These are phyloP conservation scores for Nadsonia commutata DNA, from an alignment of 1,139 yeast species.

Conservation along the genomic window DNA sequence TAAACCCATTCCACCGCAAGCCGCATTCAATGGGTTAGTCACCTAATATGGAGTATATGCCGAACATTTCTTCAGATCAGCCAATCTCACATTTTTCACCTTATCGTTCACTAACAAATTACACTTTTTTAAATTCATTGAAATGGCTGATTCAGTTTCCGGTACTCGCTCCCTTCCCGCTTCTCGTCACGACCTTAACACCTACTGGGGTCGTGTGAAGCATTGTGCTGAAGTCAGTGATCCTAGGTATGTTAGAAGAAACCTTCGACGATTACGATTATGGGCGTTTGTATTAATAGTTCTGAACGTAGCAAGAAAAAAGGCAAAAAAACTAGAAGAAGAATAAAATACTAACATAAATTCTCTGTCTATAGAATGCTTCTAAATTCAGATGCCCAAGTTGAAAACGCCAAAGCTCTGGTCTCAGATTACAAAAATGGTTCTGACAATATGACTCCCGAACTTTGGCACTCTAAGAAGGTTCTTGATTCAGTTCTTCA, in stretches of 20 bases:
- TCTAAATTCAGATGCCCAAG: constrained; percentile 49
- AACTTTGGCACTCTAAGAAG: constrained; percentile 80
- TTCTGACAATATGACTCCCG: constrained; percentile 52
- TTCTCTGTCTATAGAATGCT: constrained; percentile 38
- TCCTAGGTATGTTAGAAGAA: constrained; percentile 39
- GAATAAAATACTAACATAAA: neutral
- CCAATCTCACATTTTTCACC: neutral
- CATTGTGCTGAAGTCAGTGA: constrained; percentile 90
- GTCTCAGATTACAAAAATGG: constrained; percentile 68
- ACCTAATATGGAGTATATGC: no score
- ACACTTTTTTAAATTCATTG: neutral
- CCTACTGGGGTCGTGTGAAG: constrained; percentile 86
- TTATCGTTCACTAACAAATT: neutral
- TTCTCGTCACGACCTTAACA: constrained; percentile 59
- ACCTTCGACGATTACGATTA: no score
- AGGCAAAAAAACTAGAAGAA: neutral
- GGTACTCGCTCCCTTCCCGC: constrained; percentile 70
- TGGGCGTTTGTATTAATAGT: neutral
- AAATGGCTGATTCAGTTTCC: constrained; percentile 77
- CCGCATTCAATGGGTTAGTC: no score
- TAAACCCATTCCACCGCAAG: no score
- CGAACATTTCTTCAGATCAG: no score
- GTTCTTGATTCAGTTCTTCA: constrained; percentile 78
- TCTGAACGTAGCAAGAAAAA: neutral
- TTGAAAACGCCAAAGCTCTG: constrained; percentile 47